Evolutionary conservation across 306 rosid species (phyloP).

Genomic region (Betula pendula): DNA sequence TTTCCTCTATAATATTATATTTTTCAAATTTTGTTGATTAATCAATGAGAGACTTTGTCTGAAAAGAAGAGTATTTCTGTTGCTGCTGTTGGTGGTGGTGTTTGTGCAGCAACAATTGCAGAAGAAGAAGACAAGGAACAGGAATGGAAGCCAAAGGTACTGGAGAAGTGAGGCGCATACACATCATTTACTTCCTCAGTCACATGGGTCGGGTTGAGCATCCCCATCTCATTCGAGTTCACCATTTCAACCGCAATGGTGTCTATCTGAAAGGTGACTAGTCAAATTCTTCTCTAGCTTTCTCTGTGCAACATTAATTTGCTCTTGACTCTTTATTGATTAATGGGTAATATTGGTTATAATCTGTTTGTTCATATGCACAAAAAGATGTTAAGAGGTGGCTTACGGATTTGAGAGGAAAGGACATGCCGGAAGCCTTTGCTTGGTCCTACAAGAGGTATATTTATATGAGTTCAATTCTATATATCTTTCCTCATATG

Average conservation of each 20-base stretch:
- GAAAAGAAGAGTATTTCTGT: constrained; percentile 37
- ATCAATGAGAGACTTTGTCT: constrained; percentile 29
- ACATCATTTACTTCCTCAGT: constrained; percentile 68
- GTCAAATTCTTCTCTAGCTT: neutral
- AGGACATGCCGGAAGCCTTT: constrained; percentile 61
- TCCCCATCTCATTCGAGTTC: constrained; percentile 83
- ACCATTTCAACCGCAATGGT: constrained; percentile 58
- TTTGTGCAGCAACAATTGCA: constrained; percentile 17
- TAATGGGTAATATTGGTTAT: neutral
- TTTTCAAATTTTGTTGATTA: constrained; percentile 31
- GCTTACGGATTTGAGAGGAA: constrained; percentile 76
- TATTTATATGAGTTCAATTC: neutral
- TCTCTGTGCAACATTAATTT: neutral
- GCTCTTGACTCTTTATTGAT: neutral
- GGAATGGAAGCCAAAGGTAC: constrained; percentile 54
- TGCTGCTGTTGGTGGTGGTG: constrained; percentile 15
- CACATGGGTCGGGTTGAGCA: constrained; percentile 59
- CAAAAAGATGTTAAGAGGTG: constrained; percentile 74
- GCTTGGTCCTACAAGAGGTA: constrained; percentile 92
- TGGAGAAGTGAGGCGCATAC: constrained; percentile 72
- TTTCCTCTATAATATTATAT: constrained; percentile 25
- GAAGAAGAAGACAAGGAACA: neutral
- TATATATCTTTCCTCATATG: neutral
- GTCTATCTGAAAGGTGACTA: constrained; percentile 72
- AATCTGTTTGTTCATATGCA: constrained; percentile 5